Evolutionary conservation across 31 red algal genomes (phyloP), one percentile per base, ranked within the genome.

Genomic region (Porphyra umbilicalis): DNA sequence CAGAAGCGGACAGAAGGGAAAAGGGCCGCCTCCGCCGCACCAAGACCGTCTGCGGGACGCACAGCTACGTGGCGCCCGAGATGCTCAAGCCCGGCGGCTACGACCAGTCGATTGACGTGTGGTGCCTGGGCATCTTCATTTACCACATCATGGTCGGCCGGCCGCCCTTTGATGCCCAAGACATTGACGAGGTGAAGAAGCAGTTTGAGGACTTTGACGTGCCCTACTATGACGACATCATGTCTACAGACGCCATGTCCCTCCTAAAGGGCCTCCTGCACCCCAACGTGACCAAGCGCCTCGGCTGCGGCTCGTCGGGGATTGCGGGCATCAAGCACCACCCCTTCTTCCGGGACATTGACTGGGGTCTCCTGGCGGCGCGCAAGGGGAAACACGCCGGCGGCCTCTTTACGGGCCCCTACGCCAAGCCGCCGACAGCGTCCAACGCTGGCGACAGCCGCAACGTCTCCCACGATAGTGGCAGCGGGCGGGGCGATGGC

Each of bases 101-200:
- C 67, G 92, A 92, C 20, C 76, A 82, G 42, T 92, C 92, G 42
- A 88, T 93, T 10, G 95, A 98, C 71, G 77, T 91, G 35, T 98
- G 95, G 95, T 86, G 92, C 35, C 71, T 94, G 34, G 92, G 96
- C 34, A 91, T 94, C 35, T 92, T 98, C 71, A 32, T 95, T 75
- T 98, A 98, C 80, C 87, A 98, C 80, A 92, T 98, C 34, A 88
- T 98, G 90, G 91, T 94, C 36, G 96, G 96, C 11, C 35, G 91
- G 35, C 93, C 96, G 32, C 96, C 96, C 30, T 91, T 90, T 68
- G 87, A 88, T 38, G 87, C 90, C 32, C 82, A 44, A 6, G 84
- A 80, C 39, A 77, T 92, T 79, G 83, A 85, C 79, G 92, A 98
- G 36, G 90, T 90, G 38, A 82, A 88, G 77, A 85, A 88, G 76